Percentiles rank a stretch among this genome's conserved stretches.
phyloP scores from a whole-genome alignment of 1,139 yeast genomes.

The Tardiomyces blankii region DNA sequence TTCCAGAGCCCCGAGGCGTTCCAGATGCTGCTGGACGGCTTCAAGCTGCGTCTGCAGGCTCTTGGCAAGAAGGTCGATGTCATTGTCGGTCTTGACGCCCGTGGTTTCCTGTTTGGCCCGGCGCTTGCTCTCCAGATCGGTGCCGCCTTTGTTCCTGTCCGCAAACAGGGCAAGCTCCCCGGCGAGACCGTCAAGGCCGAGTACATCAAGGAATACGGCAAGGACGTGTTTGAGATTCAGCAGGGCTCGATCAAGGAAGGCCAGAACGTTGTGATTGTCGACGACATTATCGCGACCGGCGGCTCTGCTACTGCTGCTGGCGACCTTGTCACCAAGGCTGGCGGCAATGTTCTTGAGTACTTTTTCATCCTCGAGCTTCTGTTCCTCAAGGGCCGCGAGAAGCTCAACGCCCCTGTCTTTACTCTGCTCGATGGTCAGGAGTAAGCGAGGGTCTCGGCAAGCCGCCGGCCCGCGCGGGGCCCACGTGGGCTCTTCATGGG shows the following conservation, averaged over 20 bases:
- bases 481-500: too few species aligned
- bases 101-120: slow-evolving; percentile 96
- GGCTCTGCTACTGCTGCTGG: slow-evolving; percentile 96
- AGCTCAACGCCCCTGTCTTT: slow-evolving; percentile 73
- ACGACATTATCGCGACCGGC: slow-evolving; percentile 96
- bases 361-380: slow-evolving; percentile 88
- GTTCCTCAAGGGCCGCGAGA: slow-evolving; percentile 88
- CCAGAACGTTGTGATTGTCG: slow-evolving; percentile 75
- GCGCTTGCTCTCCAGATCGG: slow-evolving; percentile 79
- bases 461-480: too few species aligned
- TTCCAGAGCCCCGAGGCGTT: slow-evolving; percentile 74
- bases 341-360: slow-evolving; percentile 68
- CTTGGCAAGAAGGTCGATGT: slow-evolving; percentile 60
- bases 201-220: slow-evolving; percentile 85
- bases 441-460: neutral
- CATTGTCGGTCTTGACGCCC: slow-evolving; percentile 87
- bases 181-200: slow-evolving; percentile 67
- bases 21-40: slow-evolving; percentile 70
- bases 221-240: slow-evolving; percentile 82
- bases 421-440: slow-evolving; percentile 76
- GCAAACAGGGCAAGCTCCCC: slow-evolving; percentile 93
- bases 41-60: slow-evolving; percentile 60
- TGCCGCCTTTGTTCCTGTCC: slow-evolving; percentile 88
- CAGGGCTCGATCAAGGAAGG: slow-evolving; percentile 65
- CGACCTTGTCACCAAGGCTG: slow-evolving; percentile 54